Evolutionary conservation across 1,139 yeast genomes (phyloP).

Genomic region (Suhomyces bribrorum): DNA sequence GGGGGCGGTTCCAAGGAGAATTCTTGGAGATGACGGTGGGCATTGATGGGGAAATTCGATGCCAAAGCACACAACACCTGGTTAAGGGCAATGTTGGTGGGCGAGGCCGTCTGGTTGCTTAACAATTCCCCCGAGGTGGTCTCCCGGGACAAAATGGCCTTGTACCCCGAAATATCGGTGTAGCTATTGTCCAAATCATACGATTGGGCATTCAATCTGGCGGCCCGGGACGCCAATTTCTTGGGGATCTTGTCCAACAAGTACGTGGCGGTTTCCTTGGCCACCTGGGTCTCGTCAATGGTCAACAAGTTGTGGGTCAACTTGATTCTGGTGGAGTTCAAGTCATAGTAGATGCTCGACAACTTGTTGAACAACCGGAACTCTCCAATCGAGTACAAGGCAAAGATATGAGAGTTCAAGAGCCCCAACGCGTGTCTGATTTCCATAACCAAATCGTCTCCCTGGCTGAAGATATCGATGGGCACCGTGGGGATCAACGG

Average conservation of each 20-base stretch:
- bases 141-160: slow-evolving; percentile 68
- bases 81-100: slow-evolving; percentile 65
- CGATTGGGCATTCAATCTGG: slow-evolving; percentile 39
- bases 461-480: slow-evolving; percentile 37
- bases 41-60: slow-evolving; percentile 66
- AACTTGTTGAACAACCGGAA: slow-evolving; percentile 60
- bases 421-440: slow-evolving; percentile 57
- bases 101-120: slow-evolving; percentile 40
- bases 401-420: slow-evolving; percentile 63
- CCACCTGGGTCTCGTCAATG: slow-evolving; percentile 52
- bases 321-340: slow-evolving; percentile 65
- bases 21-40: slow-evolving; percentile 33
- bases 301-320: slow-evolving; percentile 61
- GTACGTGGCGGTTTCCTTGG: slow-evolving; percentile 61
- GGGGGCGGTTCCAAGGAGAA: slow-evolving; percentile 45
- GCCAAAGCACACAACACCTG: slow-evolving; percentile 74
- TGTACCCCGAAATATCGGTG: slow-evolving; percentile 75
- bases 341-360: slow-evolving; percentile 52
- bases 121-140: slow-evolving; percentile 63
- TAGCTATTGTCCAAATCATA: slow-evolving; percentile 44
- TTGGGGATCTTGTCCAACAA: slow-evolving; percentile 69
- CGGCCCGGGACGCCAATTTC: slow-evolving; percentile 52
- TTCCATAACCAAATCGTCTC: slow-evolving; percentile 54
- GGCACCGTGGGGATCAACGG: slow-evolving; percentile 56
- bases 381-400: slow-evolving; percentile 71